Base-by-base conservation (phyloP, 768 basidiomycete genomes). In the Xerocomellus amylosporus region DNA sequence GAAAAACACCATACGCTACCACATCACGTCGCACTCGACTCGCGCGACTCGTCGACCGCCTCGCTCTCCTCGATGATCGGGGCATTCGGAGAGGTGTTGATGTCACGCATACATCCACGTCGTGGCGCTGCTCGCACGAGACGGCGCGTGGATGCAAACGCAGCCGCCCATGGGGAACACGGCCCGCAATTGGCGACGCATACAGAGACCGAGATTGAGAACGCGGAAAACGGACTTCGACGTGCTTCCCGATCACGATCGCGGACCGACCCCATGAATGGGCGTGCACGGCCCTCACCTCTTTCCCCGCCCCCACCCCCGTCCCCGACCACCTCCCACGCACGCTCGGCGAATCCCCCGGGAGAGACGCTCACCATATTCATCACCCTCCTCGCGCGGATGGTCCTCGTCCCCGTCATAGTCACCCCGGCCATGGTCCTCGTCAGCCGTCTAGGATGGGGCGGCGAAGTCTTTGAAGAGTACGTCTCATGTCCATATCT, bases 351-450 rank as follows among this genome's bases (percentile, higher is more conserved):
- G 67, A 53, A 34, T 26, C 54, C 50, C 3, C 76, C 77, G 1
- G 92, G 92, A 3, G 93, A 97, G 77, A 84, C 85, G 28, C 83
- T 79, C 66, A 94, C 94, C 3, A 84, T 98, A 15, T 66, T 87
- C n/a, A 80, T 98, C 14, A 82, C 92, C 3, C 82, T 98, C n/a
- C 38, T 87, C 14, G 80, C 88, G 41, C 75, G 95, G 60, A 98
- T 98, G 96, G 67, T 98, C 28, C 66, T 98, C 58, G 88, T 90
- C 6, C 94, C 95, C 1, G 40, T 86, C 42, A 40, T 93, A 3
- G 72, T 96, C 39, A 75, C 96, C 48, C 97, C 96, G 0, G 54
- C 93, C 8, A 78, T 98, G 66, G 81, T 82, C 12, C 57, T 85
- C 7, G 78, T 84, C 15, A 81, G 88, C 6, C 84, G 69, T 60